Conservation (phyloP, 2,329 filamentous ascomycete genomes). For the Diaporthe amygdali region DNA sequence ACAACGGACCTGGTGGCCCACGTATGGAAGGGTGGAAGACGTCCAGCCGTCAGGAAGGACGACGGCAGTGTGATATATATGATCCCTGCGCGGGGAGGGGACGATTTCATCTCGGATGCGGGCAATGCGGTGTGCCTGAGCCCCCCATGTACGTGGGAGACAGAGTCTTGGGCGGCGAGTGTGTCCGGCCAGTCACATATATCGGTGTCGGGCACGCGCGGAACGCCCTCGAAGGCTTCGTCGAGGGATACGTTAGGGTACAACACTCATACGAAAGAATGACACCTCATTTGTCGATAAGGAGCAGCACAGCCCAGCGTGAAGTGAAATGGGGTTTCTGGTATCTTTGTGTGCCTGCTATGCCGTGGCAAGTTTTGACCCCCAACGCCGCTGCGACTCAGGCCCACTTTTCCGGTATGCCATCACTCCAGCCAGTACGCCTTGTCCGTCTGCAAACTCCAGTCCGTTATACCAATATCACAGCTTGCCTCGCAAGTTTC, state of each 20-base stretch:
- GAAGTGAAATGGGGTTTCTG: background rate
- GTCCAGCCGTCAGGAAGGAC: background rate
- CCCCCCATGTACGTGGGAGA: background rate
- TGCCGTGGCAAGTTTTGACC: background rate
- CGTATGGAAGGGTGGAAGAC: background rate
- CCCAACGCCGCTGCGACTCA: background rate
- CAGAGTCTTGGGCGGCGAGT: background rate
- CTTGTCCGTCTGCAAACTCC: background rate
- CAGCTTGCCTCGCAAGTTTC: conserved; percentile 25
- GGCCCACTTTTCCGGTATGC: background rate
- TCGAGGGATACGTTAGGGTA: background rate
- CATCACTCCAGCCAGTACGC: background rate
- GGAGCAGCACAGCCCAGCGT: background rate
- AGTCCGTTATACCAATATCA: background rate
- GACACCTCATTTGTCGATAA: background rate
- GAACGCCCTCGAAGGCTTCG: background rate
- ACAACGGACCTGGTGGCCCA: conserved; percentile 14
- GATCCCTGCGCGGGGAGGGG: background rate
- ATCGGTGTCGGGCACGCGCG: background rate
- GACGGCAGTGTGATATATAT: background rate
- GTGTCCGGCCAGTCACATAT: background rate
- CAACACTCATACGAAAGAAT: background rate
- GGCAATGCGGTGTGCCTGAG: background rate
- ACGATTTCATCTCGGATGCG: background rate
- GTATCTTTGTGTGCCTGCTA: background rate